Base-by-base conservation (phyloP, 148 eudicot genomes). In the Heliamphora exappendiculata region DNA sequence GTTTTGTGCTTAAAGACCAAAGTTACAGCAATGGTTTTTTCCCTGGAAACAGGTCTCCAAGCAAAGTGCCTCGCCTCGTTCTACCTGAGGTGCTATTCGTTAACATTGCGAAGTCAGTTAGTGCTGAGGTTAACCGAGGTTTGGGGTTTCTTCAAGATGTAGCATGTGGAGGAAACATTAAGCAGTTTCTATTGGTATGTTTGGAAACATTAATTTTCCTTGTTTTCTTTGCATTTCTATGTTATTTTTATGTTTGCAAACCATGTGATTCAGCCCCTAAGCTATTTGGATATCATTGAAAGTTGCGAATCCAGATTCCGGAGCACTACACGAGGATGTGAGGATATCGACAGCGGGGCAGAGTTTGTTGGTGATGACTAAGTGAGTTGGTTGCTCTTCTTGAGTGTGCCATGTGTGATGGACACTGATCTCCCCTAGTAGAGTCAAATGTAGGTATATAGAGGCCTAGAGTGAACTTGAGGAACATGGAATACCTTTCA, bases 51-150 rank as follows among this genome's bases (percentile, higher is more conserved):
- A 93, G 94, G 82, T 82, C 89, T 37, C 78, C 85, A 45, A 80
- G 93, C 57, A 78, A 84, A 60, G 83, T 84, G 51, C 97, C 93
- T 62, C 89, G 88, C 69, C 62, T 90, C 69, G 84, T 80, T 39
- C 34, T 93, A 31, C 94, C 93, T 14, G 89, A 91, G 31, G 89
- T 91, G 72, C 44, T 88, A 70, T 90, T 88, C 80, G 87, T 85
- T 60, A 86, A 88, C 65, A 57, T 82, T 76, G 97, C 90, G 41
- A 76, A 67, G 78, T 54, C 81, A 53, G 58, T 86, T 84, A 92
- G 97, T 20, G 71, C 74, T 54, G 90, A 90, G 84, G 81, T 91
- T 47, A 94, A 91, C 77, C 86, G 75, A n/a, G 82, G 76, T 54
- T 80, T 91, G 66, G 82, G 75, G 24, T 78, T 77, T 78, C 87